Percentiles rank a stretch among this genome's conserved stretches.
These are phyloP conservation scores for Gyrodon lividus DNA, from an alignment of 768 basidiomycete genomes.

Conservation along the genomic window DNA sequence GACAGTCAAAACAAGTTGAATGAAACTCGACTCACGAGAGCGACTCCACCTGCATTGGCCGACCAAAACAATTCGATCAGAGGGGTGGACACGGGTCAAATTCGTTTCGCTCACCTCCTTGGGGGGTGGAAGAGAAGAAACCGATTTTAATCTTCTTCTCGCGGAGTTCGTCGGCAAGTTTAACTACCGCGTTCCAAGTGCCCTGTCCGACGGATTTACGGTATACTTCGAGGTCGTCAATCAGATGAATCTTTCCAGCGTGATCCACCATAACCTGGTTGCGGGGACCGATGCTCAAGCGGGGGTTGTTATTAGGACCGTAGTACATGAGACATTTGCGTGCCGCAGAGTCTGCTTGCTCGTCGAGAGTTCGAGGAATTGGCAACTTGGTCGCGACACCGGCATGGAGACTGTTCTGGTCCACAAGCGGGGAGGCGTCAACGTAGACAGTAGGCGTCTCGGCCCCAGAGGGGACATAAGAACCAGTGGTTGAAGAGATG, in stretches of 20 bases:
- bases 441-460: conserved; percentile 74
- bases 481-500: conserved; percentile 76
- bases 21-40: conserved; percentile 59
- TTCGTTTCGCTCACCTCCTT: conserved; percentile 63
- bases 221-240: conserved; percentile 81
- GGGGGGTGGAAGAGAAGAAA: conserved; percentile 94
- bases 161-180: conserved; percentile 80
- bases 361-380: conserved; percentile 74
- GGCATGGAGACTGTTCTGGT: conserved; percentile 37
- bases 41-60: conserved; percentile 74
- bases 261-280: conserved; percentile 90
- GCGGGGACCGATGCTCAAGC: conserved; percentile 75
- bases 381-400: conserved; percentile 60
- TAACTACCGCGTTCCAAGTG: conserved; percentile 80
- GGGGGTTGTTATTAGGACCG: conserved; percentile 81
- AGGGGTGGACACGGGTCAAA: conserved; percentile 8
- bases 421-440: conserved; percentile 53
- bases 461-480: conserved; percentile 72
- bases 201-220: conserved; percentile 66
- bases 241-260: conserved; percentile 79
- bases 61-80: conserved; percentile 25
- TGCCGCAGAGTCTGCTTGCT: conserved; percentile 84
- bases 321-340: conserved; percentile 84
- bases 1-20: conserved; percentile 9
- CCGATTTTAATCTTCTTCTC: conserved; percentile 87